phyloP scores from a whole-genome alignment of 257 asterid species.

The Forsythia suspensa region DNA sequence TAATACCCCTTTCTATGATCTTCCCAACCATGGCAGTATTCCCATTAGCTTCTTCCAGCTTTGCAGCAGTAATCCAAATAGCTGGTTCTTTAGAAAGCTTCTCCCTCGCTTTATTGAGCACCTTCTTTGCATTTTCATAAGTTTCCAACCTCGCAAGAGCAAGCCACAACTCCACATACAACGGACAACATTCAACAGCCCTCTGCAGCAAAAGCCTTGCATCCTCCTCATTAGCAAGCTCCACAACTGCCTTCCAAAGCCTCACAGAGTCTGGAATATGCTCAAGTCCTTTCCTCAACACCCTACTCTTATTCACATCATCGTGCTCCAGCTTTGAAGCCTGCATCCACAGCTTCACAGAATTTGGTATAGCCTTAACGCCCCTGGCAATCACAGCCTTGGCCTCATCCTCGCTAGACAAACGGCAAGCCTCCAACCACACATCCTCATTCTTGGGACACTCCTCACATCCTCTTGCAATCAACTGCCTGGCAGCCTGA shows the following conservation, averaged over 20 bases:
- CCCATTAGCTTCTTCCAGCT: slow-evolving; percentile 90
- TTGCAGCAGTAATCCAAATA: slow-evolving; percentile 92
- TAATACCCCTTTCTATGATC: slow-evolving; percentile 79
- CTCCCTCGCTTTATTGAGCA: slow-evolving; percentile 78
- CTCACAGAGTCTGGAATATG: slow-evolving; percentile 79
- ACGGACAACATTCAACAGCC: slow-evolving; percentile 77
- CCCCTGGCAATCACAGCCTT: slow-evolving; percentile 90
- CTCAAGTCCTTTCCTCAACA: slow-evolving; percentile 84
- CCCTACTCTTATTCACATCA: slow-evolving; percentile 63
- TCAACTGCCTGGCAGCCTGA: slow-evolving; percentile 69
- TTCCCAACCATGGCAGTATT: slow-evolving; percentile 66
- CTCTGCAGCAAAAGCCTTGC: slow-evolving; percentile 74
- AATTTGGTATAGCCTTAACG: slow-evolving; percentile 76
- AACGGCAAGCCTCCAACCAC: slow-evolving; percentile 92
- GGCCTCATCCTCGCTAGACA: slow-evolving; percentile 68
- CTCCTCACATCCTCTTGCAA: slow-evolving; percentile 77
- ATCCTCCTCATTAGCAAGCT: slow-evolving; percentile 83
- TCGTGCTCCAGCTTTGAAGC: slow-evolving; percentile 88
- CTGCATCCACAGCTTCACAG: slow-evolving; percentile 91
- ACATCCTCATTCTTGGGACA: slow-evolving; percentile 90
- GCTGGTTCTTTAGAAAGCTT: slow-evolving; percentile 86
- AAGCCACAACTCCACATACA: slow-evolving; percentile 78
- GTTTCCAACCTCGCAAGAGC: slow-evolving; percentile 90
- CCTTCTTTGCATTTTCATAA: slow-evolving; percentile 79
- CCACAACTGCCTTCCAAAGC: slow-evolving; percentile 96